A percentile compares a stretch with the other conserved stretches of the same genome.
Evolutionary conservation across 2,329 filamentous ascomycete genomes (phyloP).

Genomic region (Cladosporium oxysporum): DNA sequence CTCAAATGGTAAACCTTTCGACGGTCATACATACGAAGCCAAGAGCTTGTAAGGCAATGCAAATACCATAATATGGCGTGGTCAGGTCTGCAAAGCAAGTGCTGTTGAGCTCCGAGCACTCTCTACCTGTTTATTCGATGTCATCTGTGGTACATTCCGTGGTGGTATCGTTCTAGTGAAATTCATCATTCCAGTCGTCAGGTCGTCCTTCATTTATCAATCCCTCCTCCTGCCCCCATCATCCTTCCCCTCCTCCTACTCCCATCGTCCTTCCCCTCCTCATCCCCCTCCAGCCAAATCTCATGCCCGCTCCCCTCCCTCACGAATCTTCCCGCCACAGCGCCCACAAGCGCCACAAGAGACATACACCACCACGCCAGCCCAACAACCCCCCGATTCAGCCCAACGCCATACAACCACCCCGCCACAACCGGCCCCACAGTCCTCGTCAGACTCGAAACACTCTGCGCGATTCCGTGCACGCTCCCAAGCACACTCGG

Average conservation of each 20-base stretch:
- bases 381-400: constrained; percentile 56
- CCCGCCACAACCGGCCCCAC: constrained; percentile 57
- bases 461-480: constrained; percentile 60
- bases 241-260: neutral
- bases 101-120: too few species aligned
- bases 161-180: too few species aligned
- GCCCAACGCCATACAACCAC: constrained; percentile 54
- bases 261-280: constrained; percentile 24
- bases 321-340: constrained; percentile 59
- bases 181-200: too few species aligned
- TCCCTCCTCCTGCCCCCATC: neutral
- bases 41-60: too few species aligned
- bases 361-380: constrained; percentile 61
- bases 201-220: too few species aligned
- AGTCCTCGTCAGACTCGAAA: constrained; percentile 55
- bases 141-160: too few species aligned
- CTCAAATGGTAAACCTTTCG: too few species aligned
- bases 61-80: too few species aligned
- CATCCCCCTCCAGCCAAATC: constrained; percentile 53
- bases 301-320: constrained; percentile 66
- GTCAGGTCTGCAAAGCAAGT: too few species aligned
- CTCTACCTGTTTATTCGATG: too few species aligned
- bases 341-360: constrained; percentile 56
- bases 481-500: constrained; percentile 58
- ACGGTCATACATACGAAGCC: too few species aligned